phyloP scores from a whole-genome alignment of 2,329 filamentous ascomycete genomes.

The Epichloe amarillans region DNA sequence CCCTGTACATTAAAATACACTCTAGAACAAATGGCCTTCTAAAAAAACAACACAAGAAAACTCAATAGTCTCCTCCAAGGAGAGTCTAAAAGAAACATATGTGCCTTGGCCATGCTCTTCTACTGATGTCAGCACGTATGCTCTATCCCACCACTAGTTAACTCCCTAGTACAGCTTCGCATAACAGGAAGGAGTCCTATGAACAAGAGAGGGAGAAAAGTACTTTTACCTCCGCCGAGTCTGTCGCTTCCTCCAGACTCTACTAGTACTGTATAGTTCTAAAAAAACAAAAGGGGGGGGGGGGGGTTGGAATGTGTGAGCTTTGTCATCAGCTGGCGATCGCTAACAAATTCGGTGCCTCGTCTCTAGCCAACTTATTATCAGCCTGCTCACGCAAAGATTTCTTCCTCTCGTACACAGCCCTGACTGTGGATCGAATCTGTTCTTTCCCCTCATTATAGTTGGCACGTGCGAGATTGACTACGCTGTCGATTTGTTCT shows the following conservation, averaged over 20 bases:
- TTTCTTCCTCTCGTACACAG: slow-evolving; percentile 89
- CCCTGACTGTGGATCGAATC: slow-evolving; percentile 64
- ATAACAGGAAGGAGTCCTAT: too few species aligned
- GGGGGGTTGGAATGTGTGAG: background rate
- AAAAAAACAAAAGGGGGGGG: background rate
- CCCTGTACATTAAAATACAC: slow-evolving; percentile 25
- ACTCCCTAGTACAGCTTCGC: background rate
- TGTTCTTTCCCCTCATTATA: slow-evolving; percentile 71
- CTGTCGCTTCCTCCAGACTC: too few species aligned
- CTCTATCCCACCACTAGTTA: background rate
- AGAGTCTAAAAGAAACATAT: background rate
- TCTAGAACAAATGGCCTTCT: slow-evolving; percentile 20
- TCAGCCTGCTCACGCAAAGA: slow-evolving; percentile 45
- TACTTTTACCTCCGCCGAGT: too few species aligned
- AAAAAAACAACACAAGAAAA: background rate
- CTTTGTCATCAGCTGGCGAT: slow-evolving; percentile 1
- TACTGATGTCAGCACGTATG: background rate
- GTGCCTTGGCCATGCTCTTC: background rate
- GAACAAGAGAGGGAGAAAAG: too few species aligned
- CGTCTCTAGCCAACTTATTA: slow-evolving; percentile 22
- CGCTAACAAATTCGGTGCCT: slow-evolving; percentile 3
- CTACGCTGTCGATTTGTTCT: slow-evolving; percentile 75
- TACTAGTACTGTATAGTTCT: background rate
- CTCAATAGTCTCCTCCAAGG: too few species aligned
- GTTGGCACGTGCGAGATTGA: slow-evolving; percentile 72